A percentile compares a stretch with the other conserved stretches of the same genome.
Evolutionary conservation across 2,329 filamentous ascomycete genomes (phyloP).

Genomic region (Aspergillus melleus): DNA sequence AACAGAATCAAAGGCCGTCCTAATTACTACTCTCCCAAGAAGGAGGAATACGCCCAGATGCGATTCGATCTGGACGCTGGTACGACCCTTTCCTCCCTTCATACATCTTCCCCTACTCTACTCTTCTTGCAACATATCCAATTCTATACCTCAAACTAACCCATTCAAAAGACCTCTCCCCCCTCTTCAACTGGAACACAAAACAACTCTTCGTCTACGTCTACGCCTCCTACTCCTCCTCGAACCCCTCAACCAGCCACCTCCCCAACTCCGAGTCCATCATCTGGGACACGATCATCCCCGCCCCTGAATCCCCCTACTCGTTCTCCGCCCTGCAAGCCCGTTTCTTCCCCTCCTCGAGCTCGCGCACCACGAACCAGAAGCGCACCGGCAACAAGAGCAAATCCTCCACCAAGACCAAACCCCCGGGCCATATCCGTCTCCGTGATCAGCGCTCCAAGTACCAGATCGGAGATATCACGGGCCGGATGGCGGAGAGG

Average conservation of each 20-base stretch:
- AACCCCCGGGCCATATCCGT: constrained; percentile 63
- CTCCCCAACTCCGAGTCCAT: constrained; percentile 62
- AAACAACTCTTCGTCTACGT: constrained; percentile 98
- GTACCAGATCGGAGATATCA: constrained; percentile 93
- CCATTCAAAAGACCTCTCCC: constrained; percentile 74
- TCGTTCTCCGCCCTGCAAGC: constrained; percentile 40
- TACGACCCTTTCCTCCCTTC: constrained; percentile 30
- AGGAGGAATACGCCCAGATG: constrained; percentile 94
- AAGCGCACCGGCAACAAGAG: constrained; percentile 26
- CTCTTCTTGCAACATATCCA: not conserved
- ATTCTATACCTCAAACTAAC: no score
- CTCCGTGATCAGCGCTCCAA: constrained; percentile 87
- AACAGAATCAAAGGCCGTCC: constrained; percentile 80
- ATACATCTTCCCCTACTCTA: not conserved
- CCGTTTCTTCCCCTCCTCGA: constrained; percentile 31
- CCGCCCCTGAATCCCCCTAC: constrained; percentile 54
- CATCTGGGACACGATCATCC: constrained; percentile 96
- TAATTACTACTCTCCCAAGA: constrained; percentile 92
- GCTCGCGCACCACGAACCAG: constrained; percentile 2
- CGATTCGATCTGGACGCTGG: constrained; percentile 86
- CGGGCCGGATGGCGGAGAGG: constrained; percentile 71
- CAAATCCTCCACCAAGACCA: constrained; percentile 17
- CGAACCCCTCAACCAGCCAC: constrained; percentile 16
- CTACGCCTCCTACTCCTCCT: constrained; percentile 67
- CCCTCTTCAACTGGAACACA: constrained; percentile 98